These are phyloP conservation scores for Beauveria scarabaeidicola DNA, from an alignment of 2,329 filamentous ascomycete genomes.

Conservation along the genomic window DNA sequence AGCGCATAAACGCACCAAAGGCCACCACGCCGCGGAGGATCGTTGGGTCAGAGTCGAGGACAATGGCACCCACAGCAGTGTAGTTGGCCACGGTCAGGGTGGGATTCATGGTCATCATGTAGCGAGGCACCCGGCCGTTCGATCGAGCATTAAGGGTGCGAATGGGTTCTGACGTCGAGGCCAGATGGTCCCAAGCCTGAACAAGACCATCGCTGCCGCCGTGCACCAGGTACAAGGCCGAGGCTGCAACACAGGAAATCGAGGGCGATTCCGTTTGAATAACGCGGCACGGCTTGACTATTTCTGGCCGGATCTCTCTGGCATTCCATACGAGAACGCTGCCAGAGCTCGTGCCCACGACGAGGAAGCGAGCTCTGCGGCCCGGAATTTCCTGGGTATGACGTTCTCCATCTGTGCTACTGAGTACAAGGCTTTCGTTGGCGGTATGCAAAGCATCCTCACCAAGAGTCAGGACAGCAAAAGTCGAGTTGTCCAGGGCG, in stretches of 20 bases:
- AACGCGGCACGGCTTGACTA: conserved; percentile 61
- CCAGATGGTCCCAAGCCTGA: conserved; percentile 93
- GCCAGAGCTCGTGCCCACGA: conserved; percentile 71
- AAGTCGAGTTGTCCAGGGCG: conserved; percentile 65
- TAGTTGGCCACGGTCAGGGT: conserved; percentile 62
- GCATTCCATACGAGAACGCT: conserved; percentile 79
- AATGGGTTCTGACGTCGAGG: conserved; percentile 67
- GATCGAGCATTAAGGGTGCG: conserved; percentile 82
- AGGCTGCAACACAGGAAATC: conserved; percentile 73
- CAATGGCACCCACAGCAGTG: conserved; percentile 74
- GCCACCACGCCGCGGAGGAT: conserved; percentile 78
- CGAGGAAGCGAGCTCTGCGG: conserved; percentile 71
- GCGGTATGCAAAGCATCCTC: conserved; percentile 61
- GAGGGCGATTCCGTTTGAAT: conserved; percentile 88
- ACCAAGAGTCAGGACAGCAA: conserved; percentile 58
- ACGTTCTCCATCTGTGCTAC: conserved; percentile 31
- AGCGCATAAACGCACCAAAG: conserved; percentile 78
- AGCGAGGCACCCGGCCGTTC: conserved; percentile 71
- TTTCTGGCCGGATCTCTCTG: conserved; percentile 43
- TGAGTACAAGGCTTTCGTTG: conserved; percentile 43
- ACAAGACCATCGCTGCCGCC: conserved; percentile 92
- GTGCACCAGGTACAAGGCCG: conserved; percentile 81
- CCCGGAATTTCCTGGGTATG: conserved; percentile 62
- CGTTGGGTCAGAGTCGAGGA: conserved; percentile 79
- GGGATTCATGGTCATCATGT: conserved; percentile 47